Percentiles rank a stretch among this genome's conserved stretches.
Evolutionary conservation across 495 filamentous ascomycete genomes (phyloP).

Genomic region (Neurospora intermedia): DNA sequence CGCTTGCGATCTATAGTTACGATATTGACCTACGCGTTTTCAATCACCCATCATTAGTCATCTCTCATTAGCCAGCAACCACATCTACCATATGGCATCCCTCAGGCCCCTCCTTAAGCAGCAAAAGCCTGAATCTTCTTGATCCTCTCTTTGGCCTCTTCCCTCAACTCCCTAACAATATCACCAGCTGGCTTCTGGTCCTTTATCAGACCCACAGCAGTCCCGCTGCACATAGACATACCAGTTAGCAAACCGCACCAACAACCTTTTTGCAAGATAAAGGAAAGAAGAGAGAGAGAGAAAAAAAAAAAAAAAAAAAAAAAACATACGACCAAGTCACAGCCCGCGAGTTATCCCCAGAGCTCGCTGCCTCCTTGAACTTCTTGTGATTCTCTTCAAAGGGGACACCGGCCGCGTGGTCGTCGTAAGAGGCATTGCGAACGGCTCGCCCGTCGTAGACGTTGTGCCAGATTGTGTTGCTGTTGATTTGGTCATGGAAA

Average conservation of each 20-base stretch:
- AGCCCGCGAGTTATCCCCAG: slow-evolving; percentile 21
- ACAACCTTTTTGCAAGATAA: not conserved
- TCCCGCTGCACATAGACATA: slow-evolving; percentile 20
- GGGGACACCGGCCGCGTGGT: slow-evolving; percentile 42
- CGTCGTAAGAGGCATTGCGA: slow-evolving; percentile 46
- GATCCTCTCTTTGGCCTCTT: slow-evolving; percentile 48
- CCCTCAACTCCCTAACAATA: slow-evolving; percentile 61
- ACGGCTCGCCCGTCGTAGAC: slow-evolving; percentile 56
- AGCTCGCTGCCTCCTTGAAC: slow-evolving; percentile 39
- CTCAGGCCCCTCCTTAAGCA: not conserved
- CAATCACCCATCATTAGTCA: not conserved
- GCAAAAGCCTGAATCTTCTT: slow-evolving; percentile 8
- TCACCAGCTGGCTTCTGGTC: slow-evolving; percentile 57
- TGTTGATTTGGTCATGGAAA: slow-evolving; percentile 60
- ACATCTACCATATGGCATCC: not conserved
- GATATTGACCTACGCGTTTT: not conserved
- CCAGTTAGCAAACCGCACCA: not conserved
- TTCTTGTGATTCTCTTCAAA: slow-evolving; percentile 48
- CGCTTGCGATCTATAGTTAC: not conserved
- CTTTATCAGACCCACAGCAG: slow-evolving; percentile 51
- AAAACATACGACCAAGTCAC: slow-evolving; percentile 46
- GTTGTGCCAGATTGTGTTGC: slow-evolving; percentile 53
- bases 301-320: too few relatives aligned
- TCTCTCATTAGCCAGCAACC: not conserved
- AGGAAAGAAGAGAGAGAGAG: not conserved